Base-by-base conservation (phyloP, 2,329 filamentous ascomycete species). In the Cercospora sp. region DNA sequence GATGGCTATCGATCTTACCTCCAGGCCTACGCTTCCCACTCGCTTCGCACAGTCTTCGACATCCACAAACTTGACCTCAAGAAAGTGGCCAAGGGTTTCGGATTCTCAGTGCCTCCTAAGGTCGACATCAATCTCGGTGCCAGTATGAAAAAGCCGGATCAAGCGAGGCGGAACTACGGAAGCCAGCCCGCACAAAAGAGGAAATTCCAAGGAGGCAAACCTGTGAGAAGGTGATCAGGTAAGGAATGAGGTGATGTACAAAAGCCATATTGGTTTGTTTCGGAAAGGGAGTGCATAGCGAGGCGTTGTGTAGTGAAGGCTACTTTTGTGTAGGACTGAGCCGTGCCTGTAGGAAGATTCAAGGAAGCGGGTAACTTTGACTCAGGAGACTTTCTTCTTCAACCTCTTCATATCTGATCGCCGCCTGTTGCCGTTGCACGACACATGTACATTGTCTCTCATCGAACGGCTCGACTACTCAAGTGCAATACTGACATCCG, bases 11-110 rank as follows among this genome's bases (percentile, higher is more conserved):
- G 92, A 68, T 92, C 91, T 20, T 99, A 99, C 79, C 86, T 99
- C 26, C 93, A 98, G 79, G 94, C 95, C 0, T 99, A 99, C 78
- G 93, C 94, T 23, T 93, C 90, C 67, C 95, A 94, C 81, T 90
- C 87, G 73, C 84, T 95, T 68, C 88, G 92, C 30, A 90, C 89
- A n/a, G 90, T 96, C 42, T 97, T 94, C 77, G 91, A 94, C 78
- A 88, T 96, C 63, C 85, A 92, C 79, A 92, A 92, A 78, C 84
- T 95, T 12, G 92, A 96, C 77, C 83, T 96, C 18, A 88, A 90
- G 75, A 94, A 94, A 82, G 89, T 96, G 3, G 91, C 91, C 62
- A 94, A 93, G 84, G 88, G 89, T 72, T 96, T 95, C 77, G 92
- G 92, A 0, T 96, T 97, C 79, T 80, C 84, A 4, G 87, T 88